Evolutionary conservation across 139 green algal species (phyloP).

Genomic region (Closterium sp.): DNA sequence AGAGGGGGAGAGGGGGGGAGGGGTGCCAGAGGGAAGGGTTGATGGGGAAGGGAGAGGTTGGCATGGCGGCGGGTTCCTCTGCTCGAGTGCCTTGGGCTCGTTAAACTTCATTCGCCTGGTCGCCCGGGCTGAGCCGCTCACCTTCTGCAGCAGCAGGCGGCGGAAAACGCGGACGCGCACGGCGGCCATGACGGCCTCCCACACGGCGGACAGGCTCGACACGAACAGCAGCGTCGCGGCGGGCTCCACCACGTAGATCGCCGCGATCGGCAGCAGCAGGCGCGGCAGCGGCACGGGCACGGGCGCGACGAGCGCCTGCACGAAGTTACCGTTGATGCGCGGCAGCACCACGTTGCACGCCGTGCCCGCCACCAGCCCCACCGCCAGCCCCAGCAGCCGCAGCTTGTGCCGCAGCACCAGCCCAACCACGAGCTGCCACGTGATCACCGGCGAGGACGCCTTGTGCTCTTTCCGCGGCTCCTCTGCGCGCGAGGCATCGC

Average conservation of each 20-base stretch:
- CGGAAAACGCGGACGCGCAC: constrained; percentile 1
- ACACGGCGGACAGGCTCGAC: constrained; percentile 1
- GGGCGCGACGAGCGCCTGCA: constrained; percentile 15
- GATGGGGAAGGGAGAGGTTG: neutral
- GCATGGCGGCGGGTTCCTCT: no score
- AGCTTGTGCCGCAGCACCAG: neutral
- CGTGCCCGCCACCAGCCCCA: neutral
- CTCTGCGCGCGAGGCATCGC: neutral
- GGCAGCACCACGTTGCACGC: neutral
- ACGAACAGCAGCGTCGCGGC: constrained; percentile 16
- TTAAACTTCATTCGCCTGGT: no score
- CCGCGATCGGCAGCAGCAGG: neutral
- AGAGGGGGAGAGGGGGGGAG: neutral
- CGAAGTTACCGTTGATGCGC: constrained; percentile 13
- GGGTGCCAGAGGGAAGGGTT: neutral
- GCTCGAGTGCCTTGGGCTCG: no score
- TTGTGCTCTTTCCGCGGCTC: neutral
- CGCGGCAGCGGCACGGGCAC: neutral
- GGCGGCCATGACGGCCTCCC: constrained; percentile 19
- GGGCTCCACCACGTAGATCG: constrained; percentile 21
- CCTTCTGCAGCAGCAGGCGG: constrained; percentile 32
- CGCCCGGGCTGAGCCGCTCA: no score
- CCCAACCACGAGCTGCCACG: neutral
- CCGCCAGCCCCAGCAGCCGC: neutral
- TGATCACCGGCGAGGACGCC: neutral